Evolutionary conservation across 2,329 filamentous ascomycete species (phyloP), one percentile per base, ranked within the genome.

Genomic region (Alternaria sp.): DNA sequence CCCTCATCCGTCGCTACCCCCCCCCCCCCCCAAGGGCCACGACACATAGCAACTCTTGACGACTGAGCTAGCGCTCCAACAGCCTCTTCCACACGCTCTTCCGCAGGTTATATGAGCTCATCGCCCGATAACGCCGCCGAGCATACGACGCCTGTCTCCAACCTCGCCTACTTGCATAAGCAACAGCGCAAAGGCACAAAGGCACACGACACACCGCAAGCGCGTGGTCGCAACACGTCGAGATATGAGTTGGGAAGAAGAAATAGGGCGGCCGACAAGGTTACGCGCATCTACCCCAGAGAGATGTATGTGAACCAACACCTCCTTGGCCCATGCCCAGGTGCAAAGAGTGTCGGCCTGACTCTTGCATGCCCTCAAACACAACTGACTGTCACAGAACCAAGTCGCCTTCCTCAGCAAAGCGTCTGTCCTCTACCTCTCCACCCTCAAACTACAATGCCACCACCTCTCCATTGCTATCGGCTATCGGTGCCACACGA

Each of bases 231-330:
- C 60, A 72, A 77, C 63, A 70, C 67, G 56, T 72, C 74, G 68
- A 72, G 73, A 69, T 58, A 78, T 78, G 76, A 78, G 75, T 59
- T 78, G 75, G 76, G 75, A 77, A 75, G 76, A 77, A 62, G 71
- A 73, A 72, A 76, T 73, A 77, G 72, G 60, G 68, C 69, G 61
- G 75, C 72, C 36, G 72, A 73, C 62, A 66, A 72, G 58, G 72
- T 77, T 69, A 78, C 74, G 54, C 69, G 75, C 57, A 79, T 78
- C 56, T 78, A 78, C 54, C 77, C 77, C 54, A 62, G 73, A 65
- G 68, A 78, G 67, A 72, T 79, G 77, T 78, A 68, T 72, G 76
- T 54, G 51, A 10, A 40, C 29, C 33, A 29, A 13, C 45, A 33
- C 50, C 42, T 21, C 36, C 29, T 28, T 17, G 34, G 28, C 24